These are phyloP conservation scores for Ogataea pini DNA, from an alignment of 805 yeast genomes.

Conservation along the genomic window DNA sequence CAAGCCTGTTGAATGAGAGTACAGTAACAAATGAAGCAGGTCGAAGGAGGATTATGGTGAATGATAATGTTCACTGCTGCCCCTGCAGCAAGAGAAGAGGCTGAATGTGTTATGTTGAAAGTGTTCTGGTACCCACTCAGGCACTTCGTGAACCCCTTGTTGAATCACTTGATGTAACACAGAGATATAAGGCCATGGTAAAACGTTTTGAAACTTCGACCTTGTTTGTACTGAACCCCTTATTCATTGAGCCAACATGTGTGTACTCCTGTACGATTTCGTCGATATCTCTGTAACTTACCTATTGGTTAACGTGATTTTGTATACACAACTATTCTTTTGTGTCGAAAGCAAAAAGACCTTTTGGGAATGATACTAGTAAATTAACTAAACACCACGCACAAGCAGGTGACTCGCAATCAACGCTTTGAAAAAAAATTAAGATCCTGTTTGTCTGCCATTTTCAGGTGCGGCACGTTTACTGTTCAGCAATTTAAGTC, in stretches of 20 bases:
- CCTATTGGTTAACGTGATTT: neutral
- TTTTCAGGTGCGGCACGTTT: constrained; percentile 6
- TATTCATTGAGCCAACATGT: neutral
- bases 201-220: neutral
- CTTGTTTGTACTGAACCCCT: neutral
- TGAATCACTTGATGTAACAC: too few species aligned
- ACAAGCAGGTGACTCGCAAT: neutral
- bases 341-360: neutral
- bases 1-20: too few species aligned
- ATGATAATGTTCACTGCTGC: too few species aligned
- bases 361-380: neutral
- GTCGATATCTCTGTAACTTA: neutral
- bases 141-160: too few species aligned
- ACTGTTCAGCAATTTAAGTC: constrained; percentile 12
- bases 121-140: too few species aligned
- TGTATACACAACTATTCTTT: neutral
- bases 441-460: constrained; percentile 14
- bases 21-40: too few species aligned
- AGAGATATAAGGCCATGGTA: too few species aligned
- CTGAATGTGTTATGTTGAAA: too few species aligned
- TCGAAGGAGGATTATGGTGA: too few species aligned
- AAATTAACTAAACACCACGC: neutral
- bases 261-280: neutral
- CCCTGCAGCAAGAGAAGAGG: too few species aligned
- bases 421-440: constrained; percentile 7